A percentile compares a stretch with the other conserved stretches of the same genome.
These are phyloP conservation scores for Lanmaoa pseudosensibilis DNA, from an alignment of 768 basidiomycete species.

Conservation along the genomic window DNA sequence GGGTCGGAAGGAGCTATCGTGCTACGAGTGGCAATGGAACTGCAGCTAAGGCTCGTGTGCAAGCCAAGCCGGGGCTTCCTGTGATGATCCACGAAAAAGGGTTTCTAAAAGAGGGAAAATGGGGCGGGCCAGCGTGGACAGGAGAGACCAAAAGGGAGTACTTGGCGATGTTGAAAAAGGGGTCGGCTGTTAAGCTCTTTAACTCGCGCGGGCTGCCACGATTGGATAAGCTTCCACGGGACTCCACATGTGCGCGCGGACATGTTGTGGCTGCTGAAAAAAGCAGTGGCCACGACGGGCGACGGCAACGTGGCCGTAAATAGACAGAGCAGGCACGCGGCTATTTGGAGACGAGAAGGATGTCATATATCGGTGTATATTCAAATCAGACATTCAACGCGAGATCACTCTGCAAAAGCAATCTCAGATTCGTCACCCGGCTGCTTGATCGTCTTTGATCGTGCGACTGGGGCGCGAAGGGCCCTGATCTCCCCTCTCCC, in stretches of 20 bases:
- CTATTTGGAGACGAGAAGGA: conserved; percentile 44
- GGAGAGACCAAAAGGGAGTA: conserved; percentile 8
- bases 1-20: conserved; percentile 6
- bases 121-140: conserved; percentile 11
- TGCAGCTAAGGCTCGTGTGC: not conserved
- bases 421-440: conserved; percentile 38
- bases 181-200: conserved; percentile 44
- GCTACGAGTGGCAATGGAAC: conserved; percentile 4
- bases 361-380: conserved; percentile 34
- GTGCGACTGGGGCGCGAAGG: conserved; percentile 50
- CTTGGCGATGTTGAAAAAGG: conserved; percentile 29
- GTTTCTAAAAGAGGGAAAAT: conserved; percentile 3
- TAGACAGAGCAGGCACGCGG: conserved; percentile 54
- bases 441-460: conserved; percentile 63
- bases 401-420: conserved; percentile 35
- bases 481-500: conserved; percentile 45
- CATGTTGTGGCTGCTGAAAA: conserved; percentile 35
- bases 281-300: conserved; percentile 43
- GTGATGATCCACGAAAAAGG: conserved; percentile 26
- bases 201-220: conserved; percentile 37
- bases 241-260: conserved; percentile 35
- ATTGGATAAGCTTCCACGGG: conserved; percentile 39
- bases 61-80: conserved; percentile 13
- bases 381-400: conserved; percentile 42
- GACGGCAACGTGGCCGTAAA: conserved; percentile 49